Base-by-base conservation (phyloP, 1,284 basidiomycete genomes). In the Termitomyces sp. region DNA sequence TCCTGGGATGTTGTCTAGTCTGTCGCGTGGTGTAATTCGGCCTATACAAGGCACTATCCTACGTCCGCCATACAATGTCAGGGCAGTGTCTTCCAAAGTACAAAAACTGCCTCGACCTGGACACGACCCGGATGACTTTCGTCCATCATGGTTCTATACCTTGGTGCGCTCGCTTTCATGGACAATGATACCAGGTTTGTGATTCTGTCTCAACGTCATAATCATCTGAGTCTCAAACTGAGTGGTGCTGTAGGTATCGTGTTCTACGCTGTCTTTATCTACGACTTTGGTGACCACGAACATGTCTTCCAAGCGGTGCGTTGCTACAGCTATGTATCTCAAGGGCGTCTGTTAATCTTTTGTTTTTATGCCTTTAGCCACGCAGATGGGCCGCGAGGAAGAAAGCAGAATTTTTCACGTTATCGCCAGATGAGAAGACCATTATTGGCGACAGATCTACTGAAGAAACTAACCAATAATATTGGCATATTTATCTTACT, bases 241-340 rank as follows among this genome's bases (percentile, higher is more conserved):
- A 26, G n/a, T 2, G 15, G 10, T 17, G 17, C 2, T 28, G n/a
- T 24, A 88, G 86, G 71, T 33, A 69, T 76, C 13, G 62, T 75
- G 17, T 30, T 82, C 3, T 88, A 88, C 58, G 76, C 76, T 7
- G 70, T 83, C n/a, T 83, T 88, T 64, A 69, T 82, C 50, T 78
- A 79, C 49, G 84, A 88, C 65, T 88, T 82, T 67, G 86, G 86
- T 3, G 81, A 84, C 26, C 70, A 73, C 49, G 86, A 88, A 33
- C 86, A 88, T 65, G 82, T 86, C 34, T 88, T 87, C 67, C 78
- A 76, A 68, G 82, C 83, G 17, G 85, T 87, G 59, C 62, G 83
- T 74, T 41, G 4, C 10, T 34, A 26, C 26, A n/a, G n/a, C 42
- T 28, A 9, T 50, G 28, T 28, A n/a, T n/a, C 3, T 10, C 21